Conservation (phyloP, 208 protist genomes). For the Leishmania tropica region DNA sequence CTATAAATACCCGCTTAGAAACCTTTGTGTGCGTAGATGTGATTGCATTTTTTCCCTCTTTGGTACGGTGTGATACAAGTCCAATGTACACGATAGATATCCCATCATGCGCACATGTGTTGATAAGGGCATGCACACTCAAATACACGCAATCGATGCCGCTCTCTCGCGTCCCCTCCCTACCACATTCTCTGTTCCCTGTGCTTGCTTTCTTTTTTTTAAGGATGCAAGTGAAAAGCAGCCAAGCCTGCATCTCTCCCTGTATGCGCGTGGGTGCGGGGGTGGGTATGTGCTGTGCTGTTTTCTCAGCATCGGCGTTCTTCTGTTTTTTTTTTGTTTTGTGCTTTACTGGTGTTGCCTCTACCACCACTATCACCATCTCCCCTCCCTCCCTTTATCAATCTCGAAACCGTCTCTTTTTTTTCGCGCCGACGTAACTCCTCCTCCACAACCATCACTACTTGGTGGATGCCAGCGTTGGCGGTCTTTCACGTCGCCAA, state of each 20-base stretch:
- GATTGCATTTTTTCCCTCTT: not conserved
- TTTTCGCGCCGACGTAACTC: not conserved
- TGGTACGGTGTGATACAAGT: not conserved
- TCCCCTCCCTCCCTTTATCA: not conserved
- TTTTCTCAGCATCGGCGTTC: not conserved
- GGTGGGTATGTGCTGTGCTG: not conserved
- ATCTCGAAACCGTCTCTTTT: not conserved
- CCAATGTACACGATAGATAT: not conserved
- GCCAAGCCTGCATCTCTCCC: too few relatives aligned
- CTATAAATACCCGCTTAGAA: not conserved
- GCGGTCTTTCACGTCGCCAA: not conserved
- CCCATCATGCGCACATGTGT: too few relatives aligned
- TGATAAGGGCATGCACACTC: not conserved
- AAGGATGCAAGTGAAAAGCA: not conserved
- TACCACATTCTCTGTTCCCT: not conserved
- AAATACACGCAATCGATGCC: not conserved
- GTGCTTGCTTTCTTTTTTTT: not conserved
- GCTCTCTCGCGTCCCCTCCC: not conserved
- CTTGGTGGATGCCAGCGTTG: not conserved
- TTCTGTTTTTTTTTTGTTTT: not conserved
- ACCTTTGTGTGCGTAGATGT: not conserved
- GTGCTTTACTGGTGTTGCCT: not conserved
- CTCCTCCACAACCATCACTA: not conserved
- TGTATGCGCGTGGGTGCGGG: too few relatives aligned
- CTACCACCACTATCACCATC: not conserved